These are phyloP conservation scores for Castanea mollissima DNA, from an alignment of 306 rosid species.

Conservation along the genomic window DNA sequence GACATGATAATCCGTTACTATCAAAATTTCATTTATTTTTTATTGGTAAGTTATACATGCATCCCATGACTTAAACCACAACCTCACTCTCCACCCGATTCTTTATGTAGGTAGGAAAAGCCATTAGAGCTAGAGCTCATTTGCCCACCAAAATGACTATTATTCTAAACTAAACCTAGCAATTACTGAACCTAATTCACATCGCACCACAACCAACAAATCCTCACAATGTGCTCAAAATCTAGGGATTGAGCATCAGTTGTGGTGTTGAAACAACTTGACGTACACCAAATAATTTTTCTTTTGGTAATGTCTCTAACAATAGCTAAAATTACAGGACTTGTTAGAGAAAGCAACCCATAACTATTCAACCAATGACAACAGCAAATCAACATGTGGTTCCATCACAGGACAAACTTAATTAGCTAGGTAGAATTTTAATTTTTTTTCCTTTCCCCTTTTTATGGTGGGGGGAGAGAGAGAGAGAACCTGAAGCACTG, in stretches of 20 bases:
- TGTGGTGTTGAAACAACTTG: neutral
- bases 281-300: neutral
- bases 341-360: neutral
- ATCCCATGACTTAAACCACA: too few species aligned
- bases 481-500: conserved; percentile 87
- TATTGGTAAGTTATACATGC: too few species aligned
- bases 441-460: neutral
- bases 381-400: neutral
- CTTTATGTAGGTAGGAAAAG: too few species aligned
- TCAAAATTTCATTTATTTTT: neutral
- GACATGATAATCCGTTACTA: neutral
- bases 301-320: neutral
- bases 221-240: neutral
- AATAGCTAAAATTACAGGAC: neutral
- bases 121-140: too few species aligned
- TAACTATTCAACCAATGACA: neutral
- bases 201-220: neutral
- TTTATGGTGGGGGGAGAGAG: neutral
- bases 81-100: too few species aligned
- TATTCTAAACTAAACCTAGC: neutral
- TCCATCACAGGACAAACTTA: neutral
- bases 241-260: neutral
- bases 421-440: neutral
- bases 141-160: neutral
- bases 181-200: neutral